Percentiles rank a stretch among this genome's conserved stretches.
These are phyloP conservation scores for Taphrina pruni DNA, from an alignment of 1,139 yeast species.

Conservation along the genomic window DNA sequence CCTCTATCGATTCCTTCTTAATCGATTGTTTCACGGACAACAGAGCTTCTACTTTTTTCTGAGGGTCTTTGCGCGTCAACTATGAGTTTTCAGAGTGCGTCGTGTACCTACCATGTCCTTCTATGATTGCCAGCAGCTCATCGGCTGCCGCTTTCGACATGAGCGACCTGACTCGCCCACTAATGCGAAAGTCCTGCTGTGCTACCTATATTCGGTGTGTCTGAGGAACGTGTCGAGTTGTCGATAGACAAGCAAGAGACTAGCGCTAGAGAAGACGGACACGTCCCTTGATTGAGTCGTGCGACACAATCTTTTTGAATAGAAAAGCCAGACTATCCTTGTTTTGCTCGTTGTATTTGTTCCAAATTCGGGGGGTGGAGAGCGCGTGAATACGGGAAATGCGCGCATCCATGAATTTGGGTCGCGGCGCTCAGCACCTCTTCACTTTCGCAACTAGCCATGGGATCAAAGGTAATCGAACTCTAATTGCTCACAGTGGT, in stretches of 20 bases:
- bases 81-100: not conserved
- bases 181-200: not conserved
- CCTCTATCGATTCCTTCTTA: constrained; percentile 37
- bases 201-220: not conserved
- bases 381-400: constrained; percentile 8
- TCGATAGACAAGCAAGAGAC: too few relatives aligned
- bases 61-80: not conserved
- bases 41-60: constrained; percentile 19
- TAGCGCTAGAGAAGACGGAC: too few relatives aligned
- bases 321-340: not conserved
- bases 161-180: not conserved
- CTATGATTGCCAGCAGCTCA: constrained; percentile 34
- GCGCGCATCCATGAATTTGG: constrained; percentile 10
- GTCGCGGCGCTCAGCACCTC: not conserved
- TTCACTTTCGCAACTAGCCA: too few relatives aligned
- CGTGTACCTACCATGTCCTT: constrained; percentile 18
- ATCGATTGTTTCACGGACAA: constrained; percentile 30
- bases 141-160: constrained; percentile 37
- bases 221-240: too few relatives aligned
- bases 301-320: not conserved
- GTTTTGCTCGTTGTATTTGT: constrained; percentile 10
- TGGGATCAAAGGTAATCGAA: too few relatives aligned
- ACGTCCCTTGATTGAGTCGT: not conserved
- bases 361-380: not conserved
- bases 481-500: not conserved